Evolutionary conservation across 2,329 filamentous ascomycete genomes (phyloP), one percentile per base, ranked within the genome.

Genomic region (Cladosporium sp.): DNA sequence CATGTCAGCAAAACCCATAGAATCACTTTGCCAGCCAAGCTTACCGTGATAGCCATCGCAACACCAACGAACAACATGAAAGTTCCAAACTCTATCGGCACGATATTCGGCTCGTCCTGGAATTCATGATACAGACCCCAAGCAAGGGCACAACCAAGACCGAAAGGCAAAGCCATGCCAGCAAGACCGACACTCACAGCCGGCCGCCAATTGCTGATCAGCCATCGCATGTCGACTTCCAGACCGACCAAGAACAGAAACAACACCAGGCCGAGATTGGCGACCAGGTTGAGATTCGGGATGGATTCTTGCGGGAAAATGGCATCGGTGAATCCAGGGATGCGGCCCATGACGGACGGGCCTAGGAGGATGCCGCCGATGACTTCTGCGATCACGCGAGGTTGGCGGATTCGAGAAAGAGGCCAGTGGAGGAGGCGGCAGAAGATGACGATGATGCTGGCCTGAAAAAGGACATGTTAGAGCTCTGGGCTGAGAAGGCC

Each of bases 221-320:
- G 79, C 61, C 89, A 83, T 36, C 86, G 80, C 37, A 95, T 74
- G 63, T 96, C 89, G 39, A 91, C 89, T 71, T 96, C 90, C 3
- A 96, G 76, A 2, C 89, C 90, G 19, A 95, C 89, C 52, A 95
- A 76, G 69, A 96, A 96, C 30, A 96, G 74, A 65, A 93, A 95
- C 7, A 96, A 76, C 12, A 95, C 80, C 47, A 96, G 73, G 5
- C 90, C 90, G 3, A 96, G 70, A 59, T 93, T 95, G 39, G 90
- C 89, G 39, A 89, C 87, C 48, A 91, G 79, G 59, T 74, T 84
- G 43, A 96, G 74, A 47, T 85, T 83, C 2, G 88, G 84, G 68
- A 95, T 87, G 2, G 88, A 90, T 1, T 73, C 80, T 0, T 73
- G 64, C 0, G 90, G 89, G 63, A 96, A 96, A 57, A 96, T 92